Evolutionary conservation across 2,329 filamentous ascomycete species (phyloP), one percentile per base, ranked within the genome.

Genomic region (Aspergillus tamarii): DNA sequence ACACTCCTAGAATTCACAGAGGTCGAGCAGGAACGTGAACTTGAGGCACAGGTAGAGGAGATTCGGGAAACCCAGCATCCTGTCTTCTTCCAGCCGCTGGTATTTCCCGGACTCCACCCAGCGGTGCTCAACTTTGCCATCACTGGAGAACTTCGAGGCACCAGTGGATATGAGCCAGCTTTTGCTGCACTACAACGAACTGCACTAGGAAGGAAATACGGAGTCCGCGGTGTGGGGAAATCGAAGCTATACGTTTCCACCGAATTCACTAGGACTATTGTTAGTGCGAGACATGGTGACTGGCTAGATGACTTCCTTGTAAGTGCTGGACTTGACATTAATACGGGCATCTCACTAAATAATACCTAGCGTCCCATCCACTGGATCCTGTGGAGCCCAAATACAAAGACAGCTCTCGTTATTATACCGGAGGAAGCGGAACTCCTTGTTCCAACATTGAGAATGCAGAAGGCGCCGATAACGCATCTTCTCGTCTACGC

Each of bases 351-450:
- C 30, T 26, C 43, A 36, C 43, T 61, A 48, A 63, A 32, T 23
- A 32, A 30, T 48, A 5, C 9, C 39, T 21, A 70, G 63, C 68
- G 66, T 6, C 58, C 67, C 0, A 84, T 89, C 0, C 84, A 88
- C 30, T 91, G 87, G 88, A 70, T 91, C 1, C 73, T 91, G 0
- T 89, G 84, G 83, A 86, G 83, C 63, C 67, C 68, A 0, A 21
- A 66, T 0, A 76, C 77, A 0, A 70, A 84, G 12, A 83, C 79
- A 0, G 89, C 83, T 0, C 65, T 91, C 0, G 72, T 91, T 2
- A 70, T 91, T 1, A 87, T 85, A 26, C 85, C 88, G 0, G 88
- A 91, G 66, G 89, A 91, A 72, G 87, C 83, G 0, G 86, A 91
- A 61, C 46, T 69, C 0, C 67, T 90, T 0, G 78, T 91, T 3